Evolutionary conservation across 495 filamentous ascomycete genomes (phyloP).

Genomic region (Cladorrhinum samala): DNA sequence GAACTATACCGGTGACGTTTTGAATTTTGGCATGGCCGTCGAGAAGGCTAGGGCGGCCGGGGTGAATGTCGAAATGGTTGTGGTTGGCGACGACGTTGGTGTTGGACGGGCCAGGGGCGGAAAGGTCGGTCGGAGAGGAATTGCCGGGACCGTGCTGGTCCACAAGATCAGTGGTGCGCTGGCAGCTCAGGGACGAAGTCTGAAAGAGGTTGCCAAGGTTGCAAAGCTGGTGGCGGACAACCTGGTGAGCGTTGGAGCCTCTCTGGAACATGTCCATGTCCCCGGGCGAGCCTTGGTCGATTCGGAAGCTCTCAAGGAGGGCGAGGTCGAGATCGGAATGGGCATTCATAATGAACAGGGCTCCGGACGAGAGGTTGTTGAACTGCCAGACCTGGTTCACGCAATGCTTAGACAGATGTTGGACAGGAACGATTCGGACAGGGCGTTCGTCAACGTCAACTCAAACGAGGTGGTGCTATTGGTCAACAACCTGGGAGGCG

Average conservation of each 20-base stretch:
- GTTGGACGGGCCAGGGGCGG: conserved; percentile 77
- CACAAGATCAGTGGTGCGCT: conserved; percentile 85
- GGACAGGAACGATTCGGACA: conserved; percentile 70
- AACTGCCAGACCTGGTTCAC: conserved; percentile 63
- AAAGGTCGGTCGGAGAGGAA: conserved; percentile 86
- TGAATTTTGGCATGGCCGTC: conserved; percentile 92
- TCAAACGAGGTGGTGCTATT: conserved; percentile 64
- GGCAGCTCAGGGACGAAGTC: conserved; percentile 60
- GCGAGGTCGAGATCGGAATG: conserved; percentile 93
- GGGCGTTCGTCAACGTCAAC: conserved; percentile 68
- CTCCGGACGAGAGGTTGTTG: conserved; percentile 60
- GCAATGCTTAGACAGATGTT: conserved; percentile 80
- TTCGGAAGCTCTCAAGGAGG: conserved; percentile 51
- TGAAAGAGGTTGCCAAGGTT: conserved; percentile 63
- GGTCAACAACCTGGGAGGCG: conserved; percentile 92
- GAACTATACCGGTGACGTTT: conserved; percentile 76
- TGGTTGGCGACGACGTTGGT: conserved; percentile 93
- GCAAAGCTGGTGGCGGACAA: conserved; percentile 69
- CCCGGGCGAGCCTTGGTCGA: conserved; percentile 59
- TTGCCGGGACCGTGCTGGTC: conserved; percentile 85
- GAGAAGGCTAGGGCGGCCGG: conserved; percentile 86
- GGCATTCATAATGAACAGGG: conserved; percentile 97
- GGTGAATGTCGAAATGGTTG: conserved; percentile 79
- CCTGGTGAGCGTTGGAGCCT: conserved; percentile 79
- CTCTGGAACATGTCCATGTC: conserved; percentile 85